A percentile compares a stretch with the other conserved stretches of the same genome.
Conservation (phyloP, 2,329 filamentous ascomycete genomes). For the Xylariaceae sp. region DNA sequence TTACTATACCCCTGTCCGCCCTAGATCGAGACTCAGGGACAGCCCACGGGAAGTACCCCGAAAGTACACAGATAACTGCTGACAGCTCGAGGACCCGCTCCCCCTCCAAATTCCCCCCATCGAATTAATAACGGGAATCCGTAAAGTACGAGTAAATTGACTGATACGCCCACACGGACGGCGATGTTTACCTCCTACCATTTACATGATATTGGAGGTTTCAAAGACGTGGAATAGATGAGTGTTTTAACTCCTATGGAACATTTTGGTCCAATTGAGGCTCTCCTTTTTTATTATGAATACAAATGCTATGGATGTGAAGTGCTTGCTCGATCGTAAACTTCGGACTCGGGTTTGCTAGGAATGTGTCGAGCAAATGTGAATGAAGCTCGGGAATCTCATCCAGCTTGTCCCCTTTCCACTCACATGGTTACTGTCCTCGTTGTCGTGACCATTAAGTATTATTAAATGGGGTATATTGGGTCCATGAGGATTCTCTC, state of each 20-base stretch:
- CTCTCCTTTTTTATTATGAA: not conserved
- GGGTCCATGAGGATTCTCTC: conserved; percentile 10
- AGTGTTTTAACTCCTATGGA: not conserved
- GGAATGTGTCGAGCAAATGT: not conserved
- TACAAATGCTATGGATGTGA: not conserved
- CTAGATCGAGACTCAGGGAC: not conserved
- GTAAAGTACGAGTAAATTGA: too few species aligned
- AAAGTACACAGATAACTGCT: not conserved
- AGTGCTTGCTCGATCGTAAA: not conserved
- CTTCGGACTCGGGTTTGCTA: not conserved
- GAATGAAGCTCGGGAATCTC: not conserved
- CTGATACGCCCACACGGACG: too few species aligned
- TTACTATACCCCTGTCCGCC: not conserved
- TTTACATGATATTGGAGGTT: too few species aligned
- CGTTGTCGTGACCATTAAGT: conserved; percentile 11
- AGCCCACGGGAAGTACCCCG: not conserved
- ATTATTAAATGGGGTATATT: conserved; percentile 17
- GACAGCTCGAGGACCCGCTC: not conserved
- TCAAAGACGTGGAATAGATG: too few species aligned
- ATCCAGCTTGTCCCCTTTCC: not conserved
- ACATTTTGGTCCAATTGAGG: not conserved
- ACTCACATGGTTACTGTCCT: not conserved
- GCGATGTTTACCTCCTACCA: too few species aligned
- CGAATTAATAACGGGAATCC: not conserved
- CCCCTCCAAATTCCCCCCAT: not conserved